These are phyloP conservation scores for Phaeosphaeria sp. DNA, from an alignment of 2,329 filamentous ascomycete species.

Conservation along the genomic window DNA sequence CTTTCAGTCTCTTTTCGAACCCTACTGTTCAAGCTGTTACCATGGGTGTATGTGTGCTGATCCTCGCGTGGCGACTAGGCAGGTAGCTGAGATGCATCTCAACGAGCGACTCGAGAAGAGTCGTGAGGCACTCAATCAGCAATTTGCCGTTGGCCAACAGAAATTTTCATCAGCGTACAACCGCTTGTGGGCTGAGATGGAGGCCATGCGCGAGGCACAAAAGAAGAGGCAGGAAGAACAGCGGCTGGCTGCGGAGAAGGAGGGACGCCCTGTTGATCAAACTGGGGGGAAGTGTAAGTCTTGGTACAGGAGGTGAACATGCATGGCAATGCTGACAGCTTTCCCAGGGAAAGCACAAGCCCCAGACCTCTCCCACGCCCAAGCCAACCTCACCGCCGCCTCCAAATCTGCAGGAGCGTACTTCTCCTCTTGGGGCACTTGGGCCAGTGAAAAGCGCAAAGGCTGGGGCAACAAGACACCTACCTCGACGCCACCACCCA, in stretches of 20 bases:
- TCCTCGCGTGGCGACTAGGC: conserved; percentile 54
- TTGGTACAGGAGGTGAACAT: too few relatives aligned
- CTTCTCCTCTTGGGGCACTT: conserved; percentile 67
- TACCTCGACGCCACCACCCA: conserved; percentile 26
- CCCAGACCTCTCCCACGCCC: conserved; percentile 61
- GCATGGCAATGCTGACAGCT: conserved; percentile 3
- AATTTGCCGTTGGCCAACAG: conserved; percentile 85
- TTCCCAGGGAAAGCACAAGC: conserved; percentile 37
- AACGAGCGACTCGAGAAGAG: conserved; percentile 88
- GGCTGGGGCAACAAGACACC: conserved; percentile 41
- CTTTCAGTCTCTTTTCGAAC: conserved; percentile 37
- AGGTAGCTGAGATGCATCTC: conserved; percentile 91
- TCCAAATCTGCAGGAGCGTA: conserved; percentile 66
- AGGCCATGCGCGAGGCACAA: conserved; percentile 78
- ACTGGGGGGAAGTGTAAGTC: conserved; percentile 34
- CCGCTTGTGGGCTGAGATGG: conserved; percentile 89
- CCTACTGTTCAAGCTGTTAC: conserved; percentile 37
- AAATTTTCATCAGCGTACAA: conserved; percentile 88
- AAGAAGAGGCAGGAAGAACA: conserved; percentile 67
- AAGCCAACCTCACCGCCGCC: conserved; percentile 62
- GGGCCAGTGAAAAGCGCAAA: conserved; percentile 76
- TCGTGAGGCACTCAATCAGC: conserved; percentile 84
- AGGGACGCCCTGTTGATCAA: conserved; percentile 20
- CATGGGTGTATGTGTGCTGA: conserved; percentile 44
- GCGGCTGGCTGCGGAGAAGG: conserved; percentile 49